These are phyloP conservation scores for Trifolium fragiferum DNA, from an alignment of 306 rosid species.

Conservation along the genomic window DNA sequence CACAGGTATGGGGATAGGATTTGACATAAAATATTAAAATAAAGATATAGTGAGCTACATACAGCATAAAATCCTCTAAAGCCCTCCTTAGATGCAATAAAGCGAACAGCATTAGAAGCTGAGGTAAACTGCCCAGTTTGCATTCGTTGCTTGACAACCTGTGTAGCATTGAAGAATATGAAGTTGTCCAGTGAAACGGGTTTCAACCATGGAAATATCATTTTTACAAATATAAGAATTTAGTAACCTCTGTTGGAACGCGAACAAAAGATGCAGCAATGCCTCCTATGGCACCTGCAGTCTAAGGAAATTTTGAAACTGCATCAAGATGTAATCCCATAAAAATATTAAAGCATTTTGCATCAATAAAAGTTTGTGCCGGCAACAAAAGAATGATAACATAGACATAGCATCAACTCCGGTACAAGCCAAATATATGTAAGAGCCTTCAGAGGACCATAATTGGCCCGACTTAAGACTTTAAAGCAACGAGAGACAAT, in stretches of 20 bases:
- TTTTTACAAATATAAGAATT: conserved; percentile 32
- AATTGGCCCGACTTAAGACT: conserved; percentile 33
- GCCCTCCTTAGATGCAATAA: conserved; percentile 80
- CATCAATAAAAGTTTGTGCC: conserved; percentile 30
- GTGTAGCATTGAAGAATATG: conserved; percentile 39
- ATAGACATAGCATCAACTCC: conserved; percentile 39
- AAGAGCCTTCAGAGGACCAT: conserved; percentile 2
- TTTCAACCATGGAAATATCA: conserved; percentile 26
- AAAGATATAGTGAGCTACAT: conserved; percentile 37
- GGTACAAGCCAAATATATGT: conserved; percentile 36
- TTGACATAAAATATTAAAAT: conserved; percentile 27
- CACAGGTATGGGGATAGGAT: not conserved
- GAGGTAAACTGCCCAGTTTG: conserved; percentile 94
- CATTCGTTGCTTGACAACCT: conserved; percentile 99
- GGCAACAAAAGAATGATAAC: conserved; percentile 39
- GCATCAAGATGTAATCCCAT: conserved; percentile 12
- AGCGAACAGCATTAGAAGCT: conserved; percentile 80
- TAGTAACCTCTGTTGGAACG: conserved; percentile 93
- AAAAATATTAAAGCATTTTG: conserved; percentile 3
- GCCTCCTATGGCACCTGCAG: conserved; percentile 97
- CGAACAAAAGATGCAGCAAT: conserved; percentile 93
- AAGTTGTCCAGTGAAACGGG: conserved; percentile 30
- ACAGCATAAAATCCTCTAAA: conserved; percentile 90
- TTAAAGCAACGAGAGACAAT: conserved; percentile 27
- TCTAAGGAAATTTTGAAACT: conserved; percentile 58